Evolutionary conservation across 2,329 filamentous ascomycete genomes (phyloP).

Genomic region (Penicillium expansum): DNA sequence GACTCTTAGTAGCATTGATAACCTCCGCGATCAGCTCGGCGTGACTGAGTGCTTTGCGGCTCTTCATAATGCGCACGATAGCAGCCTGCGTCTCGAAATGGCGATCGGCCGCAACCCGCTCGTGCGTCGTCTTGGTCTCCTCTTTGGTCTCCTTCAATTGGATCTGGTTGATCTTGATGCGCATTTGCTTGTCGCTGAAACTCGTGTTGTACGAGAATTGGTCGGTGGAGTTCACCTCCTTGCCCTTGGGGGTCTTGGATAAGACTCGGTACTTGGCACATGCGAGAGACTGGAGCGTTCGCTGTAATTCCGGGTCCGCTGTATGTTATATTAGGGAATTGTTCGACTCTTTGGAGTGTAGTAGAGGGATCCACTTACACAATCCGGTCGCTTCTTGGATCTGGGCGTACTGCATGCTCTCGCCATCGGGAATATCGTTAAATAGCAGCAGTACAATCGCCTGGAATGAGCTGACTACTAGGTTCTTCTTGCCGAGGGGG

Average conservation of each 20-base stretch:
- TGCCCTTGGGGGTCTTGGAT: slow-evolving; percentile 77
- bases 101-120: slow-evolving; percentile 81
- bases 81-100: slow-evolving; percentile 97
- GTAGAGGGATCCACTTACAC: slow-evolving; percentile 45
- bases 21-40: slow-evolving; percentile 87
- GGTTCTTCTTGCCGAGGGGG: slow-evolving; percentile 75
- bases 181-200: slow-evolving; percentile 78
- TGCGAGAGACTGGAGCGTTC: slow-evolving; percentile 91
- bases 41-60: slow-evolving; percentile 80
- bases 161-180: slow-evolving; percentile 98
- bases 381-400: slow-evolving; percentile 74
- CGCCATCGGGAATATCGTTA: slow-evolving; percentile 65
- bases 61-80: slow-evolving; percentile 97
- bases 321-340: slow-evolving; percentile 26
- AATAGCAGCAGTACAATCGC: slow-evolving; percentile 88
- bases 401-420: slow-evolving; percentile 69
- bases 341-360: background rate
- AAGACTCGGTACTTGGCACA: slow-evolving; percentile 86
- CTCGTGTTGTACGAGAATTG: slow-evolving; percentile 76
- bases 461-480: slow-evolving; percentile 89
- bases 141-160: slow-evolving; percentile 94
- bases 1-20: slow-evolving; percentile 81
- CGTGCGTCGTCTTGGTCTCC: slow-evolving; percentile 91
- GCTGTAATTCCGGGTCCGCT: slow-evolving; percentile 74
- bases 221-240: slow-evolving; percentile 74